Base-by-base conservation (phyloP, 176 grass and related monocot genomes). In the Oryza brachyantha region DNA sequence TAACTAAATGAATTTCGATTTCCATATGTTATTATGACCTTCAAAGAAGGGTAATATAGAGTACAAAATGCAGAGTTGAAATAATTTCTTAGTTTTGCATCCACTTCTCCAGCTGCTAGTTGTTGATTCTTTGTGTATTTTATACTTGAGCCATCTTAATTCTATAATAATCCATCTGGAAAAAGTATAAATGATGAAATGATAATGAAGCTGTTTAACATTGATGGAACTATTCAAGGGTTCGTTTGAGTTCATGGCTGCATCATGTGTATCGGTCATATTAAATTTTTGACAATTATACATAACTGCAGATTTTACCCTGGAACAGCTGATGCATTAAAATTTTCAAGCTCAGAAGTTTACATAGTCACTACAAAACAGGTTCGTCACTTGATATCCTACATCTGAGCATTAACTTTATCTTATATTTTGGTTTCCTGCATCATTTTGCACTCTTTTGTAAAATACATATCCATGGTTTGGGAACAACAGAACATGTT, bases 301-400 rank as follows among this genome's bases (percentile, higher is more conserved):
- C 48, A 28, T 54, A 26, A 16, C 28, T 90, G 78, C 82, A 97
- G 94, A 81, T 97, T 97, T 83, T 97, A 94, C 84, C 91, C 94
- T 38, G 89, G 91, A 21, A 88, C 89, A 79, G 87, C 89, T 46
- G 94, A 97, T 88, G 94, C 94, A 74, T 83, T 97, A 74, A 97
- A 86, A 88, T 90, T 97, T 92, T 88, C 94, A 79, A 92, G 85
- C 73, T 97, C 94, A 48, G 87, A 88, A 78, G 50, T 92, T 25
- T 97, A 97, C 86, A 92, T 94, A 82, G 89, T 97, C n/a, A 97
- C 94, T 55, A 97, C 94, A 76, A 97, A 97, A 70, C 91, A 97
- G 89, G 94, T 94, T 85, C 29, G 31, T 59, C 37, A 61, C 16
- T 74, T 78, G 12, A 54, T 48, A 26, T 77, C 31, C 10, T 50